Base-by-base conservation (phyloP, 306 rosid species). In the Argentina anserina region DNA sequence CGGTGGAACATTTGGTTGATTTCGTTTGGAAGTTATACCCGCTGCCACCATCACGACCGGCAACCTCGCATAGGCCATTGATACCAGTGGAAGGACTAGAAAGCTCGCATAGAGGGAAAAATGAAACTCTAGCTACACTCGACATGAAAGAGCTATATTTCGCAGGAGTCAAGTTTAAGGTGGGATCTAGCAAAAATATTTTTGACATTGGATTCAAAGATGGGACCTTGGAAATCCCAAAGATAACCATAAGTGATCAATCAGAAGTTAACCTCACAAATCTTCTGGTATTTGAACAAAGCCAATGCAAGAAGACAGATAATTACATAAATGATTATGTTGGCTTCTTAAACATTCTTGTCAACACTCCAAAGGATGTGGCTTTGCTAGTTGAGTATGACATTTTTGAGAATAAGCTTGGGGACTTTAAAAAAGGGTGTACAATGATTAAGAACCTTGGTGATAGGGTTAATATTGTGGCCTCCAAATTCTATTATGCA, bases 1-100 rank as follows among this genome's bases (percentile, higher is more conserved):
- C 49, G 29, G 62, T 67, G 0, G 31, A 59, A 18, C 84, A 86
- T 50, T 79, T 83, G 64, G 80, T 80, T 18, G 85, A 83, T 78
- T 47, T 86, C 4, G 42, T 81, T 5, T 49, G 83, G 42, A 12
- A 49, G 8, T 76, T 76, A 28, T 77, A 79, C 67, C 46, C 46
- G 15, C 46, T 42, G 15, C 66, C 67, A 6, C 61, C 61, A 9
- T 10, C 33, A 23, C 81, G 14, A 42, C 15, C 87, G 21, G 13
- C 10, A n/a, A 21, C 13, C 36, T 33, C 36, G 1, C 36, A 0
- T 33, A 33, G 36, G 36, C 3, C 36, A 33, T 33, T 5, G 5
- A 33, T 33, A 33, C 4, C 36, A 5, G 36, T 33, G 36, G 36
- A 33, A 53, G 60, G 31, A 5, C 3, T 17, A 47, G 37, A 41